Base-by-base conservation (phyloP, 805 yeast species). In the Wickerhamiella cacticola region DNA sequence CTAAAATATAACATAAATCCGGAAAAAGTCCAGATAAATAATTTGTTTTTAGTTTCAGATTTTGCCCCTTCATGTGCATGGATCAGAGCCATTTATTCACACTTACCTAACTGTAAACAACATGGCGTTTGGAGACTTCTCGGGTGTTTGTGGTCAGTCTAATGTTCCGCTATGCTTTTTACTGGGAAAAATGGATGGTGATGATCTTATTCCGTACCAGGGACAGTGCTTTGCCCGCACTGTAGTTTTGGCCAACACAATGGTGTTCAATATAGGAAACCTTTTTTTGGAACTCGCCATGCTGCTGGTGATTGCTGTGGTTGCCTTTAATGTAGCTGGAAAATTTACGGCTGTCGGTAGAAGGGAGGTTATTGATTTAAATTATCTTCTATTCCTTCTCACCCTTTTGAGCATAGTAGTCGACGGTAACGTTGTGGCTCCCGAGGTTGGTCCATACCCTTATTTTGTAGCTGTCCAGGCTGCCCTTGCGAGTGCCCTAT, bases 281-380 rank as follows among this genome's bases (percentile, higher is more conserved):
- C 86, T 94, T 5, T 82, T 89, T 60, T 75, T 87, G 18, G 85
- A 88, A 59, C 78, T 89, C 46, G 86, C 82, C 1, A 77, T 85
- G 0, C 65, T 92, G 28, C 65, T 74, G 5, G 73, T 85, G 36
- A 53, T 82, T 31, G 68, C 80, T 44, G 73, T 86, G 56, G 82
- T 88, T 48, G 69, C 87, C 10, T 83, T 79, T 68, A 80, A 82
- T 56, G 78, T 88, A 39, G 72, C 88, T 60, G 70, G 80, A 50
- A 86, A 89, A 68, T 88, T 84, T 61, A 92, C 98, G 0, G 96
- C 97, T 10, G 88, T 92, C 50, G 97, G 96, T 3, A 72, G 97
- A 52, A 71, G 78, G 10, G 98, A 92, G 60, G 82, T 87, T 79
- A 64, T 85, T 47, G 76, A 74, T 55, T 80, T 83, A 59, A 80